Base-by-base conservation (phyloP, 164 flowering plant species). In the Buxus sempervirens region DNA sequence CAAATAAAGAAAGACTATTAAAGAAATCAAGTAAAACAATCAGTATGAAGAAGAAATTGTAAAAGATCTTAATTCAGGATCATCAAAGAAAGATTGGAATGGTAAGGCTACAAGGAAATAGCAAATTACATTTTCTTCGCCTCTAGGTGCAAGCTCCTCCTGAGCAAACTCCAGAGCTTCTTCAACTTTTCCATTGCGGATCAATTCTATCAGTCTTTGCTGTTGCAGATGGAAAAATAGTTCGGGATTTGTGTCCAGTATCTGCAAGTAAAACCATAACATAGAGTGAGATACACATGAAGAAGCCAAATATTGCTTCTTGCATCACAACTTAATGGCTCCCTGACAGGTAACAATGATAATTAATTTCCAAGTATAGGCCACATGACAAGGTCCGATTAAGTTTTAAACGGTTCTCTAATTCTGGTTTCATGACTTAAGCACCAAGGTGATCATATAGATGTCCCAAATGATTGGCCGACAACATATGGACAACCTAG, bases 101-200 rank as follows among this genome's bases (percentile, higher is more conserved):
- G 51, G 23, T 10, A 59, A 26, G 51, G 65, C 42, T 5, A 41
- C 15, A 54, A 67, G 64, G 67, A 63, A 63, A 51, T 5, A 10
- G 22, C 62, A 15, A 53, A 5, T 58, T 88, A 95, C 99, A 82
- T 95, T 92, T 84, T 95, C 98, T 83, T 95, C 94, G 57, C 98
- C 98, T 75, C 98, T 88, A 49, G 98, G 98, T 62, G 99, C 99
- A 64, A 95, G 96, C 75, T 95, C 99, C 79, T 92, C 98, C 82
- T 92, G 97, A 70, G 98, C 99, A 83, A 91, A 94, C 73, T 90
- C 96, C 64, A 94, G 72, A 67, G 99, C 97, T 72, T 90, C 97
- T 74, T 86, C 91, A 23, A 85, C 81, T 75, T 90, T 90, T 38
- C 94, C 96, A 70, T 89, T 88, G 49, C 97, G 85, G 61, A 95